Conservation (phyloP, 371 early-diverging fungal species). For the Globomyces sp. region DNA sequence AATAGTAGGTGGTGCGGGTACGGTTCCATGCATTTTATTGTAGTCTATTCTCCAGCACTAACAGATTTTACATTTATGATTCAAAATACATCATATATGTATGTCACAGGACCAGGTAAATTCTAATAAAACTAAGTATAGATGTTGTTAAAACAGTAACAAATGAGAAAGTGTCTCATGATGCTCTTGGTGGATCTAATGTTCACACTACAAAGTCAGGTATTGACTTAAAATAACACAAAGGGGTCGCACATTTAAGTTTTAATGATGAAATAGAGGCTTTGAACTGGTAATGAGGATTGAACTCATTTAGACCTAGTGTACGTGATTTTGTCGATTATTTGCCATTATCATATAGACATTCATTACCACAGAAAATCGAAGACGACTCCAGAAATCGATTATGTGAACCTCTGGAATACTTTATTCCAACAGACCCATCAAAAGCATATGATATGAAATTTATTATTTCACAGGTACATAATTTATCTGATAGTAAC, state of each 20-base stretch:
- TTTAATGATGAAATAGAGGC: constrained; percentile 95
- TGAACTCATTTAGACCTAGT: constrained; percentile 19
- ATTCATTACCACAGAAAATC: constrained; percentile 20
- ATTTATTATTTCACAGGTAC: constrained; percentile 74
- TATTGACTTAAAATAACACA: not conserved
- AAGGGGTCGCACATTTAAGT: constrained; percentile 83
- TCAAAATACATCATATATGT: constrained; percentile 91
- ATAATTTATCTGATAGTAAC: not conserved
- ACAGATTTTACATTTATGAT: constrained; percentile 98
- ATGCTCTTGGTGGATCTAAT: constrained; percentile 92
- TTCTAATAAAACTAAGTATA: too few relatives aligned
- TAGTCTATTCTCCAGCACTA: constrained; percentile 95
- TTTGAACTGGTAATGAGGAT: constrained; percentile 33
- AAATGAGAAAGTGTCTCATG: constrained; percentile 93
- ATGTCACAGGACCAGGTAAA: constrained; percentile 86
- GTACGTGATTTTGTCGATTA: constrained; percentile 86
- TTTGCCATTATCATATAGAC: constrained; percentile 82
- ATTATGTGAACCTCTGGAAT: constrained; percentile 79
- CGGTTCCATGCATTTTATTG: constrained; percentile 43
- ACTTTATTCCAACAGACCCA: constrained; percentile 84
- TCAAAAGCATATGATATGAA: constrained; percentile 96
- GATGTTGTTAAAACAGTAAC: constrained; percentile 96
- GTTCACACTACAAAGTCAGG: constrained; percentile 84
- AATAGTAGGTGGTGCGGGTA: not conserved
- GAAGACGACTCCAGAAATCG: constrained; percentile 43